phyloP scores from a whole-genome alignment of 257 asterid species.

The Primulina eburnea region DNA sequence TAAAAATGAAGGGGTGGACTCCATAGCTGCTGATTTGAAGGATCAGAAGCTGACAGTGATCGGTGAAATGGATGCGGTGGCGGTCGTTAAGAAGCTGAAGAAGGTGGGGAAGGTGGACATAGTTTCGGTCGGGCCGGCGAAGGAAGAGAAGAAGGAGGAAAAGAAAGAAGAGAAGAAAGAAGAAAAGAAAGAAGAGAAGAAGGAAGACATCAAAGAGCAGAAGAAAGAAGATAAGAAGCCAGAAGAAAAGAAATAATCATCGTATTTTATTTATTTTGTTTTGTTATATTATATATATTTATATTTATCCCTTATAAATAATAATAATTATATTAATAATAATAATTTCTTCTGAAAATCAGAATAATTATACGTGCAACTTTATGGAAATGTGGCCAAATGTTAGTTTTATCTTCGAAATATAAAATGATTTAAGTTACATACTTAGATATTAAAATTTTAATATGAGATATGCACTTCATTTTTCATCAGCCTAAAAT shows the following conservation, averaged over 20 bases:
- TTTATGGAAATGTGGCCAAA: no score
- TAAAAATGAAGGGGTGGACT: slow-evolving; percentile 50
- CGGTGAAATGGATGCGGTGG: slow-evolving; percentile 76
- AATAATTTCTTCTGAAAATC: no score
- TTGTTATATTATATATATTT: no score
- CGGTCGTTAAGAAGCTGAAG: slow-evolving; percentile 59
- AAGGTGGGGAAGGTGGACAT: slow-evolving; percentile 69
- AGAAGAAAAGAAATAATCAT: not conserved
- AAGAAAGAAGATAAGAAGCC: slow-evolving; percentile 1
- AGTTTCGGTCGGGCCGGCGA: slow-evolving; percentile 71
- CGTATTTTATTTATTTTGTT: no score
- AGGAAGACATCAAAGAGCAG: slow-evolving; percentile 20
- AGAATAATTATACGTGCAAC: no score
- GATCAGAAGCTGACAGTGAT: slow-evolving; percentile 66
- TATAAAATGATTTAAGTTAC: no score
- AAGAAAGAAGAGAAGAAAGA: slow-evolving; percentile 35
- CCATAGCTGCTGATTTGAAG: slow-evolving; percentile 64
- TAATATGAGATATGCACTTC: no score
- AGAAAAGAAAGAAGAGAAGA: slow-evolving; percentile 31
- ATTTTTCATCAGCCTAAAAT: no score
- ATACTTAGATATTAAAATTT: no score
- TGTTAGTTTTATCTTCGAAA: no score
- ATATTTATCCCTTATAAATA: no score
- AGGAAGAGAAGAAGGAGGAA: slow-evolving; percentile 40
- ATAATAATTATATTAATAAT: no score